A percentile compares a stretch with the other conserved stretches of the same genome.
Evolutionary conservation across 2,329 filamentous ascomycete genomes (phyloP).

Genomic region (Aspergillus nomiae): DNA sequence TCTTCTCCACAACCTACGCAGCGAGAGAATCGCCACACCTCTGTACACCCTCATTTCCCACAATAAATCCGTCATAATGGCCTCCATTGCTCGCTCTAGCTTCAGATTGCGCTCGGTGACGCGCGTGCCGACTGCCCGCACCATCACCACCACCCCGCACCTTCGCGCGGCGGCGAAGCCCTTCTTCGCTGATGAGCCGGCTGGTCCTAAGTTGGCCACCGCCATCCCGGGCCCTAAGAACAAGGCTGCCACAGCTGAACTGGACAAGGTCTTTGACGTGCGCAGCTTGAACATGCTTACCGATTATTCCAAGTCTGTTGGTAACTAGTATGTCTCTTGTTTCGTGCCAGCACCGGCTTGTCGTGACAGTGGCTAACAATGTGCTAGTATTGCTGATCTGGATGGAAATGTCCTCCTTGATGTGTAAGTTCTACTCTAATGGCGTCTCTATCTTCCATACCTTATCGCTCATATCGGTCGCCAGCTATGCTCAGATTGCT

Average conservation of each 20-base stretch:
- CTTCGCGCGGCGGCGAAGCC: slow-evolving; percentile 46
- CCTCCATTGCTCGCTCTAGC: slow-evolving; percentile 39
- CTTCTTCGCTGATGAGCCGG: slow-evolving; percentile 62
- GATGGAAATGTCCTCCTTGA: slow-evolving; percentile 55
- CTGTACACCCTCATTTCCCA: background rate
- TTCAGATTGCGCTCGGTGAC: slow-evolving; percentile 35
- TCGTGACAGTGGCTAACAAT: background rate
- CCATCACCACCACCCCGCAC: slow-evolving; percentile 38
- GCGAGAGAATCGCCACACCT: background rate
- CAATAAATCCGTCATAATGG: slow-evolving; percentile 30
- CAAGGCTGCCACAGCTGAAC: slow-evolving; percentile 67
- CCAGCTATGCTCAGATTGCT: slow-evolving; percentile 83
- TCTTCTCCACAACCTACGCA: background rate
- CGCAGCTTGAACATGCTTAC: slow-evolving; percentile 81
- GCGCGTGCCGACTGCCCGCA: slow-evolving; percentile 37
- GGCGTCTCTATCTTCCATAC: background rate
- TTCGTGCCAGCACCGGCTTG: background rate
- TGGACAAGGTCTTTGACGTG: slow-evolving; percentile 81
- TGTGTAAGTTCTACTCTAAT: slow-evolving; percentile 42
- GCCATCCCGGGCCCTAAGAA: slow-evolving; percentile 75
- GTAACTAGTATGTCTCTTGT: slow-evolving; percentile 66
- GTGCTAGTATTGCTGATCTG: slow-evolving; percentile 47
- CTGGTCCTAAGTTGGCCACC: slow-evolving; percentile 56
- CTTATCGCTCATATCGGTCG: slow-evolving; percentile 8
- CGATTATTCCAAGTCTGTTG: slow-evolving; percentile 72